Base-by-base conservation (phyloP, 371 early-diverging fungal species). In the Chytridium lagenaria region DNA sequence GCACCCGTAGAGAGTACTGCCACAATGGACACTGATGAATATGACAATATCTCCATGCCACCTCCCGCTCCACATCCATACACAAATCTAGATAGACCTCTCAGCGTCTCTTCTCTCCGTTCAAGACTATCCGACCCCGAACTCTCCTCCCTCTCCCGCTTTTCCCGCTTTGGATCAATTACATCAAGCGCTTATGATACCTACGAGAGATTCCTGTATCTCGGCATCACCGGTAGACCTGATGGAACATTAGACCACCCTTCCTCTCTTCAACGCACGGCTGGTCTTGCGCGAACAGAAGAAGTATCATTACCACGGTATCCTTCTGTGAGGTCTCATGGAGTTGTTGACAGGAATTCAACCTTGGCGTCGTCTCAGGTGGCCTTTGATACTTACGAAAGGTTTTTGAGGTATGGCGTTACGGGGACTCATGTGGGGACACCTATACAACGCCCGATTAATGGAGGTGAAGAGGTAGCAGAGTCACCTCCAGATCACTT, bases 121-220 rank as follows among this genome's bases (percentile, higher is more conserved):
- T 19, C 15, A 10, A 7, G 57, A 5, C 57, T 55, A 5, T 55
- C 57, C 26, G 57, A 55, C 57, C 57, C 57, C 10, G 57, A 55
- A 15, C 30, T 55, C 26, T 55, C 5, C 26, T 55, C 57, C 26
- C 22, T 55, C 10, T 10, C 22, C 10, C 57, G 57, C 26, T 55
- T 23, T 10, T 19, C 57, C 23, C 57, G 57, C 30, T 19, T 15
- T 10, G 49, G 22, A 49, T 49, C 49, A 22, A 22, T 49, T 10
- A 49, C 49, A 22, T 49, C 49, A 22, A 15, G 15, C 15, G 15
- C 15, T 22, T 49, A 26, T 26, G 57, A 55, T 55, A 55, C 57
- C 57, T 55, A 55, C 57, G 57, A 55, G 26, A 19, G 57, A 55
- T 55, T 55, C 26, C 26, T 55, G 26, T 26, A 55, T 30, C 26